Conservation (phyloP, 495 filamentous ascomycete genomes). For the Lichenothelia convexa region DNA sequence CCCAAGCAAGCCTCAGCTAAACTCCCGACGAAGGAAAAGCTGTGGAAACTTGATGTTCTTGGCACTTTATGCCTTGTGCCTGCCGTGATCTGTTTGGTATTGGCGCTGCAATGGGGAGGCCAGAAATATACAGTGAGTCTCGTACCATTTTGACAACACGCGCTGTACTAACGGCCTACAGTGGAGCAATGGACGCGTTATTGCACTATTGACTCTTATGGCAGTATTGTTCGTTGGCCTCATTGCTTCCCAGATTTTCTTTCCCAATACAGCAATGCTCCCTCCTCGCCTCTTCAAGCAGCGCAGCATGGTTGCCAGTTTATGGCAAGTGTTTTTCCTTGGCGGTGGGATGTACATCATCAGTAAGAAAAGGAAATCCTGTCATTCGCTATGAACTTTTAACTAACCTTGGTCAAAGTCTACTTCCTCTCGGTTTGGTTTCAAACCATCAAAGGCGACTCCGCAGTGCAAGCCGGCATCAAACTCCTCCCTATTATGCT, state of each 20-base stretch:
- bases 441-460: background rate
- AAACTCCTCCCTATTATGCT: slow-evolving; percentile 18
- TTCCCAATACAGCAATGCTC: slow-evolving; percentile 18
- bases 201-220: slow-evolving; percentile 3
- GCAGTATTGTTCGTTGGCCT: slow-evolving; percentile 7
- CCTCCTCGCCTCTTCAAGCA: slow-evolving; percentile 21
- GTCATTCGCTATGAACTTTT: no score
- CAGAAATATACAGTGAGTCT: no score
- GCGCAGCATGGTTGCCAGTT: slow-evolving; percentile 15
- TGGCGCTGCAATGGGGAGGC: slow-evolving; percentile 9
- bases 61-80: background rate
- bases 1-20: background rate
- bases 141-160: no score
- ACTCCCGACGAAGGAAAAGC: background rate
- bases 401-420: slow-evolving; percentile 5
- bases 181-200: slow-evolving; percentile 3
- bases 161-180: no score
- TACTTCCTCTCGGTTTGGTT: slow-evolving; percentile 6
- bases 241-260: slow-evolving; percentile 5
- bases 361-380: no score
- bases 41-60: slow-evolving; percentile 1
- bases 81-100: slow-evolving; percentile 4
- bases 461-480: background rate
- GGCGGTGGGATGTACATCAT: no score
- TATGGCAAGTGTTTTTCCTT: slow-evolving; percentile 9